Evolutionary conservation across 2,329 filamentous ascomycete species (phyloP), one percentile per base, ranked within the genome.

Genomic region (Fusarium subtropicale): DNA sequence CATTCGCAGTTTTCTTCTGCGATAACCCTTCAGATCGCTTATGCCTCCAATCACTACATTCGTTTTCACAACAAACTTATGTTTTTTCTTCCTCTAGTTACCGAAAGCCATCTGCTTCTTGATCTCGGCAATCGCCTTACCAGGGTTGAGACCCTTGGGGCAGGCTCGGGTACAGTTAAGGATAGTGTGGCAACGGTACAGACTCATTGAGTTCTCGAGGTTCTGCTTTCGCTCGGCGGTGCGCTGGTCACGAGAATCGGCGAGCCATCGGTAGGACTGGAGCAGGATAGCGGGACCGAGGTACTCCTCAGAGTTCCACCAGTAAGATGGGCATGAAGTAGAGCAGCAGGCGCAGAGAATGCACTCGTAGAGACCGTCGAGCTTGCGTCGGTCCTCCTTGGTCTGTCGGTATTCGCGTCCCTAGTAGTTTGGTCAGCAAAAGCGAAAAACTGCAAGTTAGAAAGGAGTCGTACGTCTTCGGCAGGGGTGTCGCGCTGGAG

Each of bases 261-360:
- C 92, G 73, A 99, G 87, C 96, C 96, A 99, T 79, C 95, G 90
- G 90, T 98, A 99, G 11, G 94, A 97, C 85, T 99, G 96, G 73
- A 99, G 90, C 55, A 99, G 91, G 66, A 99, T 93, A 73, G 96
- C 96, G 64, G 96, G 96, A 69, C 96, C 96, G 52, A 99, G 92
- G 85, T 99, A 99, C 83, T 98, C 94, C 84, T 98, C 94, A 75
- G 91, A 90, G 87, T 99, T 99, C 96, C 96, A 99, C 96, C 96
- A 99, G 88, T 99, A 99, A 20, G 94, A 97, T n/a, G 96, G 96
- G 87, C 96, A 99, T 47, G 95, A 97, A 24, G 96, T 99, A 73
- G 92, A 96, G 90, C 96, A 99, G 90, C 96, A 99, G 75, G 95
- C 95, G 87, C 96, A 99, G 62, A 99, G 91, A 82, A 99, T 98